Base-by-base conservation (phyloP, 164 flowering plant genomes). In the Vitis labrusca region DNA sequence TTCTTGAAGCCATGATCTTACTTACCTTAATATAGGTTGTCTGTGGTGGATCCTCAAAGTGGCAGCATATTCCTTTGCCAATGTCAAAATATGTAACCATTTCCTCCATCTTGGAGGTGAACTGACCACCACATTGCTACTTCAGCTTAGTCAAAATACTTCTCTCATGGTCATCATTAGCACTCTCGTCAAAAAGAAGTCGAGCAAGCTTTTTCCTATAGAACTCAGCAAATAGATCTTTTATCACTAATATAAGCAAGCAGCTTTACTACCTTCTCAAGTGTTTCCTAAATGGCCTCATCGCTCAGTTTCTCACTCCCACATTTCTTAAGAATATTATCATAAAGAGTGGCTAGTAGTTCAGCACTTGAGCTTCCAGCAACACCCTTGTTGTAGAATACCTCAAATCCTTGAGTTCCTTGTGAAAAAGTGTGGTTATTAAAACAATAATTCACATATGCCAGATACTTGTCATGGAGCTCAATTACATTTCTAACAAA, bases 391-490 rank as follows among this genome's bases (percentile, higher is more conserved):
- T 92, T 92, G 84, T 94, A 91, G 67, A 94, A 88, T 15, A 86
- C 82, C 80, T 92, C 98, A 83, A 95, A 95, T 91, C 99, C 71
- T 90, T 95, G n/a, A 93, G 84, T 29, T 97, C 99, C 99, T 95
- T 93, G 82, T 91, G 99, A 67, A 93, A 95, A 66, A 93, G 92
- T 81, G 64, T 92, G 97, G 76, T 88, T 87, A 77, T 71, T 79
- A 69, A 94, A 94, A 80, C 95, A 92, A 47, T 89, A 81, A 63
- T 79, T 81, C 48, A 92, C 98, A 71, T 91, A 92, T 0, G 85
- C 90, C 77, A 94, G 59, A 78, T 91, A 94, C 72, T 89, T 95
- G 84, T 95, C 99, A 78, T 91, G 98, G 55, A 95, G 84, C 76
- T 90, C 97, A 73, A 95, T 89, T n/a, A 91, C 91, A 79, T 95